Evolutionary conservation across 345 rosid genomes (phyloP), one percentile per base, ranked within the genome.

Genomic region (Acer saccharum): DNA sequence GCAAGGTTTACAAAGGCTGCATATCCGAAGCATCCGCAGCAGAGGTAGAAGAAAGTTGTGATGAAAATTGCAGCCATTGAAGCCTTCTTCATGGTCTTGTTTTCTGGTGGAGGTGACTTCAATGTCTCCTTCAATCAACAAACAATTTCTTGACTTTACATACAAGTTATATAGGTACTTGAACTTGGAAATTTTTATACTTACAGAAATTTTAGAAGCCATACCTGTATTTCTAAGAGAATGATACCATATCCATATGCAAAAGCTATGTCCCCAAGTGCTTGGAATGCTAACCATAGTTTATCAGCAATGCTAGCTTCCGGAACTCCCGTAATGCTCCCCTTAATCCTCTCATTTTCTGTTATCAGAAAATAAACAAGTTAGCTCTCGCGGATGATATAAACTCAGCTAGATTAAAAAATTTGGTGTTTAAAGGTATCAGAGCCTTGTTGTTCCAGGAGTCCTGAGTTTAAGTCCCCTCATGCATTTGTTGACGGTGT

Each of bases 181-280:
- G 63, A 58, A 58, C 63, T 58, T 18, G 14, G 39, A 43, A 43
- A 43, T 43, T 43, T 7, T 43, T 43, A 1, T 10, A 8, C 11
- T 43, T 43, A 25, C 27, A 25, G 1, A 43, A 43, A 9, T 43
- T 43, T 43, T 43, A 43, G 41, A 74, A 32, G 48, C n/a, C 44
- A 41, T 14, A 87, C 95, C 90, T 89, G 92, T 69, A 54, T 35
- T 35, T 35, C 39, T 35, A 35, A 35, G 6, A 35, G 39, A 35
- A 4, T 35, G 27, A 25, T 25, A 25, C 32, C 32, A 29, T 29
- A 29, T 29, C 32, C 32, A 29, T 29, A 29, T 29, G 32, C 2
- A 29, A 29, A 29, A 29, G 90, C 95, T 77, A 91, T 84, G 81
- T 91, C 88, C 2, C 89, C 89, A 12, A 91, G 86, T 1, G 93